A percentile compares a stretch with the other conserved stretches of the same genome.
These are phyloP conservation scores for Kwoniella dendrophila DNA, from an alignment of 768 basidiomycete species.

Conservation along the genomic window DNA sequence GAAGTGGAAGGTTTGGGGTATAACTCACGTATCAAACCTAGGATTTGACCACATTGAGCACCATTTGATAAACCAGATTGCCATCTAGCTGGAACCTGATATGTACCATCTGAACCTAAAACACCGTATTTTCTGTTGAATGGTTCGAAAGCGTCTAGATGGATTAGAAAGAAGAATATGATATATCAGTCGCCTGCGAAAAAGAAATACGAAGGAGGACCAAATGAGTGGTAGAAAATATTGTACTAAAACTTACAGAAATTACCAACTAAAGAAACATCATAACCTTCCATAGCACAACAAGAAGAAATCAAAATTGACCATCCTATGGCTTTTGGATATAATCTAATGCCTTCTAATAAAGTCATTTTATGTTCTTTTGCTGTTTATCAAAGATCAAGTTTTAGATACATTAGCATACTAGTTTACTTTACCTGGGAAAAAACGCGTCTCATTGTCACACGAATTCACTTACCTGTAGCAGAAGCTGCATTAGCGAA, in stretches of 20 bases:
- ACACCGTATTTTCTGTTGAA: conserved; percentile 52
- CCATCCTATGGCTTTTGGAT: conserved; percentile 57
- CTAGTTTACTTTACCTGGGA: background rate
- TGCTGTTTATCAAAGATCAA: conserved; percentile 13
- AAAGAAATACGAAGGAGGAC: background rate
- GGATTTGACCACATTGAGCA: conserved; percentile 55
- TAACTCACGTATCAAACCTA: conserved; percentile 50
- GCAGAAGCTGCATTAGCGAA: conserved; percentile 36
- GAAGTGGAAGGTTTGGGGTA: background rate
- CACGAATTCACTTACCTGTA: conserved; percentile 20
- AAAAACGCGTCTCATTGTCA: background rate
- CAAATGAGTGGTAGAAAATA: background rate
- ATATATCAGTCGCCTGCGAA: background rate
- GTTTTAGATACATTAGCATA: background rate
- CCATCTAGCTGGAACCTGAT: conserved; percentile 57
- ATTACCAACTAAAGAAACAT: conserved; percentile 40
- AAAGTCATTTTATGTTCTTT: conserved; percentile 55
- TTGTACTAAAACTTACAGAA: conserved; percentile 32
- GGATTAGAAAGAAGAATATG: background rate
- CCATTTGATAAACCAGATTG: conserved; percentile 57
- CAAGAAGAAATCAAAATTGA: conserved; percentile 42
- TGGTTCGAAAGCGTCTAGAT: conserved; percentile 45
- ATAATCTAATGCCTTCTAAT: conserved; percentile 50
- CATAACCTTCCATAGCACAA: conserved; percentile 55
- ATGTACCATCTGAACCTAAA: conserved; percentile 42